Evolutionary conservation across 371 early-diverging fungal genomes (phyloP).

Genomic region (Syncephalastrum contaminatum): DNA sequence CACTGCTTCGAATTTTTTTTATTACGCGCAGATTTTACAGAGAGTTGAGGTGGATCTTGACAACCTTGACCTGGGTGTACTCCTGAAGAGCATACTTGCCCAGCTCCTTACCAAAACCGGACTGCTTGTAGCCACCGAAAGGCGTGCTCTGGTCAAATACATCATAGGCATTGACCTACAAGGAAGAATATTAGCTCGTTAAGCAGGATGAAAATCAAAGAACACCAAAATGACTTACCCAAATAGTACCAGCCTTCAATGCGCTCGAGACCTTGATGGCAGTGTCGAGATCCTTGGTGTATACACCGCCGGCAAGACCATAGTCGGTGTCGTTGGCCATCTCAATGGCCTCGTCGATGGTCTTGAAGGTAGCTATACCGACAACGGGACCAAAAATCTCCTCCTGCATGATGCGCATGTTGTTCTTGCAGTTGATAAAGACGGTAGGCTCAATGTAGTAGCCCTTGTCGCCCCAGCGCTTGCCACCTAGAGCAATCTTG

Average conservation of each 20-base stretch:
- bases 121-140: conserved; percentile 88
- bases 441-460: conserved; percentile 84
- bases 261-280: conserved; percentile 63
- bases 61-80: conserved; percentile 68
- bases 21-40: conserved; percentile 7
- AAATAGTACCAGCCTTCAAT: conserved; percentile 80
- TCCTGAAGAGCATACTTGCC: conserved; percentile 73
- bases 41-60: conserved; percentile 41
- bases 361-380: conserved; percentile 71
- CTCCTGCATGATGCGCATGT: conserved; percentile 68
- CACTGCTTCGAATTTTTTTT: no score
- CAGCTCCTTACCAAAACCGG: conserved; percentile 80
- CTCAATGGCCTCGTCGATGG: conserved; percentile 74
- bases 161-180: conserved; percentile 34
- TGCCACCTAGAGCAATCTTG: conserved; percentile 65
- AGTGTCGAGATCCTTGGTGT: conserved; percentile 63
- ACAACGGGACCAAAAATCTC: conserved; percentile 96
- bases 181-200: no score
- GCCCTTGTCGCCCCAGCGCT: conserved; percentile 65
- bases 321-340: conserved; percentile 77
- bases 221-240: conserved; percentile 54
- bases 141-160: conserved; percentile 61
- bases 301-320: conserved; percentile 89
- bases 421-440: conserved; percentile 65
- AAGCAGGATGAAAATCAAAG: conserved; percentile 15